Conservation (phyloP, 805 yeast genomes). For the Pichia sporocuriosa region DNA sequence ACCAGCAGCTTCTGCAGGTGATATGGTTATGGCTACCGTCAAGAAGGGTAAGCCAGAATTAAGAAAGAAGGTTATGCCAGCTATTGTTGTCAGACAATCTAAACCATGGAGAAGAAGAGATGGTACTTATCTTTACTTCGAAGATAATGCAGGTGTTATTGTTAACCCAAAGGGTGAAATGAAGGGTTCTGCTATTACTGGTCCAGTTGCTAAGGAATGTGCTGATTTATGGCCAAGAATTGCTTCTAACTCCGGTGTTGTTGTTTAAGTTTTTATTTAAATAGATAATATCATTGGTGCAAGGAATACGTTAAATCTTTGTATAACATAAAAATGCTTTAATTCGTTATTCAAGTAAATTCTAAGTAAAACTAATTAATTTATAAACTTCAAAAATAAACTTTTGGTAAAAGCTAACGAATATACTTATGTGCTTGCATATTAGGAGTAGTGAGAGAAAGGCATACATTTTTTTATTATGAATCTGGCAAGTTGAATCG, state of each 20-base stretch:
- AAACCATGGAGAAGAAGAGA: constrained; percentile 99
- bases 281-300: constrained; percentile 24
- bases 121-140: constrained; percentile 98
- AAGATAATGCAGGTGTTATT: constrained; percentile 99
- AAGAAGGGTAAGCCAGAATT: constrained; percentile 99
- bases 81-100: constrained; percentile 97
- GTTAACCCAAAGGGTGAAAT: constrained; percentile 99
- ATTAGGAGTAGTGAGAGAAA: too few relatives aligned
- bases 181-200: constrained; percentile 99
- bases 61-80: constrained; percentile 99
- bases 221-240: constrained; percentile 99
- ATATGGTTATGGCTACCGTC: constrained; percentile 99
- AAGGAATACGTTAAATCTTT: constrained; percentile 13
- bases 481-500: too few relatives aligned
- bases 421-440: too few relatives aligned
- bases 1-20: constrained; percentile 99
- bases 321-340: constrained; percentile 11
- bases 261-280: constrained; percentile 57
- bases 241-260: constrained; percentile 99
- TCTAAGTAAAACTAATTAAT: not conserved
- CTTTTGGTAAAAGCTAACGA: too few relatives aligned
- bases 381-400: not conserved
- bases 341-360: constrained; percentile 7
- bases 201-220: constrained; percentile 99
- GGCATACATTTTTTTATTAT: too few relatives aligned